Evolutionary conservation across 805 yeast genomes (phyloP).

Genomic region (Torulaspora microellipsoides): DNA sequence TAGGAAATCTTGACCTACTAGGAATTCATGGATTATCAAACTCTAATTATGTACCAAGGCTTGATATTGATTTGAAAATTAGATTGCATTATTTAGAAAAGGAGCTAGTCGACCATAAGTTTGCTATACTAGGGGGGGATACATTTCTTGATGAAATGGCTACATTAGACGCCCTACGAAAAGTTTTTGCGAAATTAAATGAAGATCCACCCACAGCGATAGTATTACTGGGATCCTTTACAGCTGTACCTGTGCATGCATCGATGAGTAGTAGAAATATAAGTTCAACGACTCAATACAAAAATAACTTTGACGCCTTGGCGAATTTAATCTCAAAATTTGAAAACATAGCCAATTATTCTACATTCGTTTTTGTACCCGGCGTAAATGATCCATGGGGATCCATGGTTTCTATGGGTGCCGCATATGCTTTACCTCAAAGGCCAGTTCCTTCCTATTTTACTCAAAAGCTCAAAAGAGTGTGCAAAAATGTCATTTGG

Average conservation of each 20-base stretch:
- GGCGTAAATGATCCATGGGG: conserved; percentile 96
- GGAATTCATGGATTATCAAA: conserved; percentile 39
- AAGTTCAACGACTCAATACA: conserved; percentile 52
- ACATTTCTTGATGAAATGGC: conserved; percentile 57
- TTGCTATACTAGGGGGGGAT: conserved; percentile 73
- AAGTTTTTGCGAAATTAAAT: conserved; percentile 53
- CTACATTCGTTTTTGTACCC: conserved; percentile 71
- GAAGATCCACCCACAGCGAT: conserved; percentile 61
- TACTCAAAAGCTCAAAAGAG: conserved; percentile 58
- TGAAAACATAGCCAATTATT: conserved; percentile 27
- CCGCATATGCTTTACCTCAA: conserved; percentile 65
- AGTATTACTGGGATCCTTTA: conserved; percentile 80
- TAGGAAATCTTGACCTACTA: conserved; percentile 73
- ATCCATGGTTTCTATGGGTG: conserved; percentile 60
- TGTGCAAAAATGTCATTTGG: conserved; percentile 51
- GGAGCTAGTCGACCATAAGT: conserved; percentile 49
- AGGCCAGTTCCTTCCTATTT: conserved; percentile 66
- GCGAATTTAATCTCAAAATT: conserved; percentile 60
- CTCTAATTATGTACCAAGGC: conserved; percentile 42
- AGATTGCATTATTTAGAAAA: conserved; percentile 55
- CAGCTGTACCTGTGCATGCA: conserved; percentile 57
- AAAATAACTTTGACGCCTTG: conserved; percentile 65
- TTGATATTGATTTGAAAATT: conserved; percentile 55
- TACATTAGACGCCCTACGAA: conserved; percentile 59
- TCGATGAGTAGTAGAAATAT: conserved; percentile 48